These are phyloP conservation scores for Albizia julibrissin DNA, from an alignment of 306 rosid species.

Conservation along the genomic window DNA sequence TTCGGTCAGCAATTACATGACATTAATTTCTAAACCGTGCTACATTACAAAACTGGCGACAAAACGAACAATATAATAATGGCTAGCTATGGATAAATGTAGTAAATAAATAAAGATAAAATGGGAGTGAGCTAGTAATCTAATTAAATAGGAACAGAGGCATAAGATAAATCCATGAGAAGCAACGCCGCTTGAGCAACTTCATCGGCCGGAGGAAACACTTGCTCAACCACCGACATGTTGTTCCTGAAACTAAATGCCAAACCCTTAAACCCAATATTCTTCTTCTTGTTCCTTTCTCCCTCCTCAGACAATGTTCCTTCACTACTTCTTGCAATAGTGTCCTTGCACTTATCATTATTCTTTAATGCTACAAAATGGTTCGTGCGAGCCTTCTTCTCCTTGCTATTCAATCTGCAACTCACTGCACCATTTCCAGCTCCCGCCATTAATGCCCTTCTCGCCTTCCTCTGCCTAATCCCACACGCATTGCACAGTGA, in stretches of 20 bases:
- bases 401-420: slow-evolving; percentile 48
- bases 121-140: background rate
- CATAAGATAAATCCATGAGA: slow-evolving; percentile 70
- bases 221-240: slow-evolving; percentile 29
- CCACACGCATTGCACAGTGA: slow-evolving; percentile 98
- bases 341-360: slow-evolving; percentile 43
- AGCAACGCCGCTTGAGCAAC: slow-evolving; percentile 66
- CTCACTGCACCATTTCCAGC: slow-evolving; percentile 43
- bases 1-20: background rate
- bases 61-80: background rate
- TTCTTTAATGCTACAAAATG: slow-evolving; percentile 42
- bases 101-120: background rate
- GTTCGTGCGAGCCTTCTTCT: slow-evolving; percentile 46
- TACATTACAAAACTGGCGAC: background rate
- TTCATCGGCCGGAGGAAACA: slow-evolving; percentile 64
- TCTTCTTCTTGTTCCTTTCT: slow-evolving; percentile 17
- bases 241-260: slow-evolving; percentile 35
- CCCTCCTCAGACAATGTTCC: slow-evolving; percentile 21
- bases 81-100: background rate
- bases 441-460: slow-evolving; percentile 67
- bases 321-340: background rate
- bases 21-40: background rate
- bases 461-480: slow-evolving; percentile 82
- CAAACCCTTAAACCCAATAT: slow-evolving; percentile 41
- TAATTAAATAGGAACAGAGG: slow-evolving; percentile 33